Evolutionary conservation across 345 rosid species (phyloP).

Genomic region (Eucalyptus paniculata): DNA sequence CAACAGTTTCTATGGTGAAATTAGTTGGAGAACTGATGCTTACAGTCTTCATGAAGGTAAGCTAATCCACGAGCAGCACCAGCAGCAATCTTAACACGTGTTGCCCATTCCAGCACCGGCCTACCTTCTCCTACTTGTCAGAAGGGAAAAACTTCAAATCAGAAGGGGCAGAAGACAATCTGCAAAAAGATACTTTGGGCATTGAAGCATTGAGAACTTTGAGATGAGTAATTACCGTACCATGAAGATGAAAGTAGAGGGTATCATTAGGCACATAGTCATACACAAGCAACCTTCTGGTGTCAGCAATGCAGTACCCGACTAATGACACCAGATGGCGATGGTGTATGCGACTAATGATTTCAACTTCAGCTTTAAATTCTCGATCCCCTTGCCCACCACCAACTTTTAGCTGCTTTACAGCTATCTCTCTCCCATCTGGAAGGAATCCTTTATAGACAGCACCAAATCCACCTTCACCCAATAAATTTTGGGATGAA

Average conservation of each 20-base stretch:
- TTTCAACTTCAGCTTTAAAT: slow-evolving; percentile 91
- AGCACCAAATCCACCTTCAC: slow-evolving; percentile 92
- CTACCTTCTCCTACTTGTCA: slow-evolving; percentile 30
- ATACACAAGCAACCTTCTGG: slow-evolving; percentile 68
- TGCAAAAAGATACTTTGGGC: not conserved
- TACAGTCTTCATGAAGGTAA: slow-evolving; percentile 98
- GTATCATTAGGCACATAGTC: slow-evolving; percentile 81
- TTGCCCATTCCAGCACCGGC: slow-evolving; percentile 66
- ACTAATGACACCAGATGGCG: slow-evolving; percentile 90
- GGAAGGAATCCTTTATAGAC: slow-evolving; percentile 77
- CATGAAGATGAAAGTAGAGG: slow-evolving; percentile 91
- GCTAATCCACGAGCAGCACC: slow-evolving; percentile 98
- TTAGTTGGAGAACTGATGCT: slow-evolving; percentile 8
- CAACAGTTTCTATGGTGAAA: no score
- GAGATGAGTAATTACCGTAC: slow-evolving; percentile 19
- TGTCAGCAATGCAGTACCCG: slow-evolving; percentile 87
- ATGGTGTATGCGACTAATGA: slow-evolving; percentile 88
- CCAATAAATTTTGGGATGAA: slow-evolving; percentile 67
- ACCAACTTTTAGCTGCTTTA: slow-evolving; percentile 74
- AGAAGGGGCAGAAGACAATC: not conserved
- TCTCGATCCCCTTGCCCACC: slow-evolving; percentile 93
- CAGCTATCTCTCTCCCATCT: slow-evolving; percentile 83
- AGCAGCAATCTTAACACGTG: slow-evolving; percentile 66
- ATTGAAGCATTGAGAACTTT: not conserved
- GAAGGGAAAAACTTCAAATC: not conserved